These are phyloP conservation scores for Neurospora tetrasperma DNA, from an alignment of 495 filamentous ascomycete genomes.

Conservation along the genomic window DNA sequence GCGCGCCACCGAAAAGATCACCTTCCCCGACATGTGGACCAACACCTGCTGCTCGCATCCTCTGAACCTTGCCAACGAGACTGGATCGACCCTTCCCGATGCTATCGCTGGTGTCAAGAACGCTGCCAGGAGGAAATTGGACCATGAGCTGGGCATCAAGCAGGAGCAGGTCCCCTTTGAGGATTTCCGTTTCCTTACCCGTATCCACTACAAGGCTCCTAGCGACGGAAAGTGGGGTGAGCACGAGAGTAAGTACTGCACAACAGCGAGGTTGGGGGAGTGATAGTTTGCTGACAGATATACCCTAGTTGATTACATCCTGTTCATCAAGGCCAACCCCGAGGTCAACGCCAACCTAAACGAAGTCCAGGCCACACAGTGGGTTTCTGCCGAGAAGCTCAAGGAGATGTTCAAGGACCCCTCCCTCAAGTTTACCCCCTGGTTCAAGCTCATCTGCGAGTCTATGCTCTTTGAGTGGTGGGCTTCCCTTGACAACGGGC, in stretches of 20 bases:
- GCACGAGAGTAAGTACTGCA: constrained; percentile 71
- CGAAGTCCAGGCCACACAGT: constrained; percentile 74
- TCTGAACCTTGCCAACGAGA: constrained; percentile 82
- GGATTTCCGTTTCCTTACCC: constrained; percentile 84
- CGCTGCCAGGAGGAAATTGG: constrained; percentile 83
- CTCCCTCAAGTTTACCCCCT: constrained; percentile 80
- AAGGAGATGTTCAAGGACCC: constrained; percentile 77
- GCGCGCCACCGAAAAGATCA: constrained; percentile 95
- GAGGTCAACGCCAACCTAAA: constrained; percentile 72
- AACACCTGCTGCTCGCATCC: constrained; percentile 99
- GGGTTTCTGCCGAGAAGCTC: constrained; percentile 73
- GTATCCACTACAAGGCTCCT: constrained; percentile 96
- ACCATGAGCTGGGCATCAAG: constrained; percentile 92
- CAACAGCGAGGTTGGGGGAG: not conserved
- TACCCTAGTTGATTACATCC: constrained; percentile 85
- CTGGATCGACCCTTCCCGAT: constrained; percentile 69
- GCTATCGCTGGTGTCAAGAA: constrained; percentile 77
- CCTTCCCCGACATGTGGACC: constrained; percentile 98
- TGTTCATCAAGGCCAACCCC: constrained; percentile 93
- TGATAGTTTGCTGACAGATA: constrained; percentile 7
- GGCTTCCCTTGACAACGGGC: constrained; percentile 66
- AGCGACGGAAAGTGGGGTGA: constrained; percentile 98
- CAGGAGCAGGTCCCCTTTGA: constrained; percentile 82
- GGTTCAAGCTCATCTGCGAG: constrained; percentile 99
- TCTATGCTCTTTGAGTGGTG: constrained; percentile 99